These are phyloP conservation scores for Ceratobasidium sp. DNA, from an alignment of 1,284 basidiomycete species.

Conservation along the genomic window DNA sequence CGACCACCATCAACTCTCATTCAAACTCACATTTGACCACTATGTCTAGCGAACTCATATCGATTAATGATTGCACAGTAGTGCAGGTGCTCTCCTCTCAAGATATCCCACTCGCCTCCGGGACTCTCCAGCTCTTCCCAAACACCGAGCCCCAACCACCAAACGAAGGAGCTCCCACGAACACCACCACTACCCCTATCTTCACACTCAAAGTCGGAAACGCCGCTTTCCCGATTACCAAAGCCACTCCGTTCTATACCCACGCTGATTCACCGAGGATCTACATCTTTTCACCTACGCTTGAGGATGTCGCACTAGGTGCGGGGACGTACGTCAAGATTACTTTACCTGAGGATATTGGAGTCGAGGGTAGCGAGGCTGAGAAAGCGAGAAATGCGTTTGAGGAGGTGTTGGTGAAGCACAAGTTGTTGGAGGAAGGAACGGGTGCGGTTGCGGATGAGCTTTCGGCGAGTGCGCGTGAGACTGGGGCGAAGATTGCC, in stretches of 20 bases:
- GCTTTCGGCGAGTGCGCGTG: constrained; percentile 19
- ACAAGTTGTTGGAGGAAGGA: constrained; percentile 35
- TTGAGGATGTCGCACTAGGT: constrained; percentile 33
- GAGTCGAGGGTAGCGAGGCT: constrained; percentile 20
- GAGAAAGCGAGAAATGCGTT: constrained; percentile 10
- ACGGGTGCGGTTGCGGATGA: constrained; percentile 19
- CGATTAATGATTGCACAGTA: constrained; percentile 23
- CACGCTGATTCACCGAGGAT: constrained; percentile 30
- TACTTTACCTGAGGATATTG: constrained; percentile 28
- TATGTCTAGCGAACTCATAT: constrained; percentile 19
- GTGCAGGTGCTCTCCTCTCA: constrained; percentile 30
- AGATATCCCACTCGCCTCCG: constrained; percentile 27
- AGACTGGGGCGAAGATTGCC: constrained; percentile 15
- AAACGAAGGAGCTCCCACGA: neutral
- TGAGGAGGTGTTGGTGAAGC: constrained; percentile 32
- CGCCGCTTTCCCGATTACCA: constrained; percentile 36
- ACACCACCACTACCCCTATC: constrained; percentile 3
- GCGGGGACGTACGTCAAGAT: constrained; percentile 39
- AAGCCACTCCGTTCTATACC: constrained; percentile 32
- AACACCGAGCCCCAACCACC: neutral
- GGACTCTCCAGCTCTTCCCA: constrained; percentile 26
- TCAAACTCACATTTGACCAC: neutral
- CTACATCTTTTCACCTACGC: constrained; percentile 25
- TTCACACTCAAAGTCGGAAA: constrained; percentile 37
- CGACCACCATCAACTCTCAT: neutral